phyloP scores from a whole-genome alignment of 2,329 filamentous ascomycete species.

The Diaporthe velutina region DNA sequence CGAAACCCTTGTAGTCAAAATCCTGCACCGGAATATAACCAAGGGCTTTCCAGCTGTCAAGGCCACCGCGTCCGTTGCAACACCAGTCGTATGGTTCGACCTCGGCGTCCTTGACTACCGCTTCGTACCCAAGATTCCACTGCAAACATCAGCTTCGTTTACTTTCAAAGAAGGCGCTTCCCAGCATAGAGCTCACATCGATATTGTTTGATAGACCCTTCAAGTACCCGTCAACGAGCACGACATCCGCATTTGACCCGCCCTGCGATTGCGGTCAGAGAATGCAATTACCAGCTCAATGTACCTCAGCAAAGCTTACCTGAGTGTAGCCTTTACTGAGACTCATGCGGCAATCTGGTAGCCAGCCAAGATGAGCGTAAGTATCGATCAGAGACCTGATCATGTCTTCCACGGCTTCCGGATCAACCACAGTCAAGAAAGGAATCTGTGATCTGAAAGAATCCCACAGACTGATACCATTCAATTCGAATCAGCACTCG shows the following conservation, averaged over 20 bases:
- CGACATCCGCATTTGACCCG: conserved; percentile 79
- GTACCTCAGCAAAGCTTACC: conserved; percentile 45
- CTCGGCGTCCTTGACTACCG: conserved; percentile 80
- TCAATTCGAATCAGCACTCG: conserved; percentile 29
- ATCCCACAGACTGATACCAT: conserved; percentile 71
- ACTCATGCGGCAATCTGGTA: conserved; percentile 78
- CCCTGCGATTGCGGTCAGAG: conserved; percentile 59
- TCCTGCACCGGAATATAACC: conserved; percentile 80
- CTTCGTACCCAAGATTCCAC: conserved; percentile 78
- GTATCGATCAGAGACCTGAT: conserved; percentile 79
- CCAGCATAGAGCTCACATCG: conserved; percentile 49
- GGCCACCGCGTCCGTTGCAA: conserved; percentile 77
- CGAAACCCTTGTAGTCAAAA: conserved; percentile 75
- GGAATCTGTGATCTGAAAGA: conserved; percentile 78
- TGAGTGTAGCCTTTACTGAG: conserved; percentile 78
- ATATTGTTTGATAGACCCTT: conserved; percentile 74
- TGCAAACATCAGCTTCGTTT: conserved; percentile 46
- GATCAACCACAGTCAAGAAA: conserved; percentile 77
- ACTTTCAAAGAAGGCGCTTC: neutral
- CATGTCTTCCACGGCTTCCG: conserved; percentile 73
- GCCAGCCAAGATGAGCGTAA: conserved; percentile 74
- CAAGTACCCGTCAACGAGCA: conserved; percentile 75
- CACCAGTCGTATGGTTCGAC: conserved; percentile 78
- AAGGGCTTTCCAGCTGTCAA: conserved; percentile 78
- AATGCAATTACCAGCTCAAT: conserved; percentile 39